Percentiles rank a stretch among this genome's conserved stretches.
Conservation (phyloP, 2,329 filamentous ascomycete species). For the Scopulariopsis brevicaulis region DNA sequence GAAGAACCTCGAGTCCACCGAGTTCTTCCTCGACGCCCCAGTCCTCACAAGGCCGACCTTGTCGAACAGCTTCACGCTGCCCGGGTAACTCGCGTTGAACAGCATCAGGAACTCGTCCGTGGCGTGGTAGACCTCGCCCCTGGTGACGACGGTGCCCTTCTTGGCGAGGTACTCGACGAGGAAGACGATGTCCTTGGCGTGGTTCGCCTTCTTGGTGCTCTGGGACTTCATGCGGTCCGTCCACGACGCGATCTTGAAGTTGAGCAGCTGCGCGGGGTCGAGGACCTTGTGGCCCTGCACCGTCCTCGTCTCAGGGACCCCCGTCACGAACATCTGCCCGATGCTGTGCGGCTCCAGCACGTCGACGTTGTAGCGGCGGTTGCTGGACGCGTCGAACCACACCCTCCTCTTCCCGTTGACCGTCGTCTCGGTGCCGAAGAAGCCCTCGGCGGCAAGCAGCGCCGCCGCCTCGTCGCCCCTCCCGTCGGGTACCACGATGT, state of each 20-base stretch:
- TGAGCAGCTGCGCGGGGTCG: slow-evolving; percentile 1
- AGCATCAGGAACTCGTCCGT: slow-evolving; percentile 3
- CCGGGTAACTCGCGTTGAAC: slow-evolving; percentile 1
- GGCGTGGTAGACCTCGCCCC: slow-evolving; percentile 1
- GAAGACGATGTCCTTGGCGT: slow-evolving; percentile 3
- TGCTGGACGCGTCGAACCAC: slow-evolving; percentile 1
- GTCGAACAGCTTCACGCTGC: neutral
- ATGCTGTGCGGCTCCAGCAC: slow-evolving; percentile 4
- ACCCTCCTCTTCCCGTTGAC: neutral
- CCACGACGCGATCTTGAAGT: slow-evolving; percentile 3
- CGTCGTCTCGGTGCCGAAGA: slow-evolving; percentile 1
- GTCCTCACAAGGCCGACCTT: slow-evolving; percentile 3
- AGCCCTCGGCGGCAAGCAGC: neutral
- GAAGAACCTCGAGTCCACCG: neutral
- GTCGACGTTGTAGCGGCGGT: slow-evolving; percentile 3
- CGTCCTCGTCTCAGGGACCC: neutral
- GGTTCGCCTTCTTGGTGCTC: slow-evolving; percentile 1
- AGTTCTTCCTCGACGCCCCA: slow-evolving; percentile 2
- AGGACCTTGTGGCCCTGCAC: neutral
- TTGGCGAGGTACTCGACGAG: slow-evolving; percentile 3
- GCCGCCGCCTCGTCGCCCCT: neutral
- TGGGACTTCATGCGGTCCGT: slow-evolving; percentile 1
- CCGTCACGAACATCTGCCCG: neutral
- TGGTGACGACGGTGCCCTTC: neutral
- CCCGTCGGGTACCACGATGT: slow-evolving; percentile 4